phyloP scores from a whole-genome alignment of 192 early-diverging fungal species.

The Ambispora gerdemannii region DNA sequence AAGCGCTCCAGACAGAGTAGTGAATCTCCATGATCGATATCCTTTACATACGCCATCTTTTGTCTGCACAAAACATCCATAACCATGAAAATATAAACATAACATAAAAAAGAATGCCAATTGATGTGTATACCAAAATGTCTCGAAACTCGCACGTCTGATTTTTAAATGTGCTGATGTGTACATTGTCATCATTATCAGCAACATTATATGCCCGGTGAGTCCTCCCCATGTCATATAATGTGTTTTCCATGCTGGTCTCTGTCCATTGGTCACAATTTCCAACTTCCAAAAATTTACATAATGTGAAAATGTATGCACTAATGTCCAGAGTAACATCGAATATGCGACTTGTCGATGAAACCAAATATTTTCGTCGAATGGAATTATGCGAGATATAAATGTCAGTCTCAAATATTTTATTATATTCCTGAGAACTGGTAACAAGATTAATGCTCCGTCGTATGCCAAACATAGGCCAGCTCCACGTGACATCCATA shows the following conservation, averaged over 20 bases:
- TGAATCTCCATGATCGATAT: constrained; percentile 49
- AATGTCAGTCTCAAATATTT: constrained; percentile 50
- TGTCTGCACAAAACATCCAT: constrained; percentile 49
- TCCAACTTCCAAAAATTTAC: constrained; percentile 51
- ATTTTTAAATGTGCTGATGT: constrained; percentile 57
- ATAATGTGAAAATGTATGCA: constrained; percentile 61
- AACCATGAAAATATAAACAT: constrained; percentile 64
- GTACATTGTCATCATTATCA: constrained; percentile 63
- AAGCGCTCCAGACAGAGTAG: constrained; percentile 45
- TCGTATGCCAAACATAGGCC: constrained; percentile 55
- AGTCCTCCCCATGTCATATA: constrained; percentile 48
- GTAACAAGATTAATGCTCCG: constrained; percentile 52
- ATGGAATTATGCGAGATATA: constrained; percentile 59
- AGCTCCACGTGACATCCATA: constrained; percentile 55
- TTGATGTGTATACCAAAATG: constrained; percentile 80
- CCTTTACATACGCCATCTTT: constrained; percentile 34
- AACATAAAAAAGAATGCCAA: constrained; percentile 62
- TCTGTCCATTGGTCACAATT: not conserved
- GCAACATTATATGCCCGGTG: constrained; percentile 67
- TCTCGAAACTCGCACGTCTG: constrained; percentile 63
- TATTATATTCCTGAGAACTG: constrained; percentile 64
- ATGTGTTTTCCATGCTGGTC: constrained; percentile 21
- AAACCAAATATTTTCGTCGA: constrained; percentile 74
- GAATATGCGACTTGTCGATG: constrained; percentile 71
- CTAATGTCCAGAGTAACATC: constrained; percentile 54